phyloP scores from a whole-genome alignment of 306 rosid genomes.

The Chamaecrista fasciculata region DNA sequence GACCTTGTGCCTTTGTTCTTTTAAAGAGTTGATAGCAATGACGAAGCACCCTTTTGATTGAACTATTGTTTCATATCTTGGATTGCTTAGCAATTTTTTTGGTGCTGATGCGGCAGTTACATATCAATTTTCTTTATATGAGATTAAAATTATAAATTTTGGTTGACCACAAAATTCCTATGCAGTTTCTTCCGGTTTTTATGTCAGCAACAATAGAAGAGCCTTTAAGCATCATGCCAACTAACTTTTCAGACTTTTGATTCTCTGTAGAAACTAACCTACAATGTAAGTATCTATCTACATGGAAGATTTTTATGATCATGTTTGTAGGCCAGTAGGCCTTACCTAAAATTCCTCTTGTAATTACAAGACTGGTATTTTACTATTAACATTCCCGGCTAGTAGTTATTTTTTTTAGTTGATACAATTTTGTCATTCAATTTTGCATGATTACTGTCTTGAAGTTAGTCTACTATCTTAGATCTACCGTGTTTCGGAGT shows the following conservation, averaged over 20 bases:
- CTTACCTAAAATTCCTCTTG: background rate
- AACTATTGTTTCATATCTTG: constrained; percentile 45
- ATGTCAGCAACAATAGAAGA: constrained; percentile 13
- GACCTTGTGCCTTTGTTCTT: constrained; percentile 82
- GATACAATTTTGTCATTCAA: background rate
- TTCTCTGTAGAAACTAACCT: constrained; percentile 22
- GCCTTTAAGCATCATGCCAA: background rate
- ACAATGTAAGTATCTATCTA: constrained; percentile 32
- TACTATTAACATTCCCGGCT: background rate
- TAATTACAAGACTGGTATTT: background rate
- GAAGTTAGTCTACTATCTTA: background rate
- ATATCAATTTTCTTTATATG: constrained; percentile 33
- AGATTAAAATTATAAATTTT: constrained; percentile 41
- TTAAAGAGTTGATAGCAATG: constrained; percentile 60
- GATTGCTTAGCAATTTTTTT: constrained; percentile 54
- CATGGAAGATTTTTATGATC: background rate
- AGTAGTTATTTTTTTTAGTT: background rate
- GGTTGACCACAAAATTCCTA: constrained; percentile 27
- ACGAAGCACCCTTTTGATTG: constrained; percentile 56
- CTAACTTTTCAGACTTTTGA: constrained; percentile 16
- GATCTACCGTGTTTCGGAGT: background rate
- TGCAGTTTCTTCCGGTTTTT: constrained; percentile 27
- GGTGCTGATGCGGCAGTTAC: constrained; percentile 51
- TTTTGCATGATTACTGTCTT: background rate
- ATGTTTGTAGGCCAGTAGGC: background rate